A percentile compares a stretch with the other conserved stretches of the same genome.
Evolutionary conservation across 805 yeast species (phyloP).

Genomic region (Candida suzukii): DNA sequence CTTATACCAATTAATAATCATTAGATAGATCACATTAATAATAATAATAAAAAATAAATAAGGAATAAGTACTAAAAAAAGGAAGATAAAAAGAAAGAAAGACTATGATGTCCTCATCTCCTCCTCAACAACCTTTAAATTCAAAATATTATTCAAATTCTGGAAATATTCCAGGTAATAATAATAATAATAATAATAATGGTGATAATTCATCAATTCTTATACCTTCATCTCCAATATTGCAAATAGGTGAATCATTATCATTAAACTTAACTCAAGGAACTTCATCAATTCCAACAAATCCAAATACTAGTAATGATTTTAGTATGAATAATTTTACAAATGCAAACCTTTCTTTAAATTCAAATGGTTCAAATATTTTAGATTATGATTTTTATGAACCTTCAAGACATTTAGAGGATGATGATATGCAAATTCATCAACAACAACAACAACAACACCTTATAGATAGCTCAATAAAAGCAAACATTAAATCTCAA

Average conservation of each 20-base stretch:
- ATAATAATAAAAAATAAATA: no score
- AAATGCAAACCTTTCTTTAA: background rate
- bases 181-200: background rate
- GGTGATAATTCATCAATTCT: background rate
- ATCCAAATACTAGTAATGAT: background rate
- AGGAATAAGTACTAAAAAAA: no score
- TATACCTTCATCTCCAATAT: background rate
- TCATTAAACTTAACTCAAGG: background rate
- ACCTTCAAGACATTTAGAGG: background rate
- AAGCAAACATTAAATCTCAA: background rate
- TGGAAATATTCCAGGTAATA: background rate
- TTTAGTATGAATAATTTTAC: background rate
- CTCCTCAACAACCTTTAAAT: conserved; percentile 17
- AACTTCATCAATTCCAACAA: background rate
- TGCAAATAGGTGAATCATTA: background rate
- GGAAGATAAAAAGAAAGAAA: no score
- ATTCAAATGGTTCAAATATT: background rate
- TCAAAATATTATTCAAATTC: conserved; percentile 3
- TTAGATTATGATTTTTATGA: conserved; percentile 1
- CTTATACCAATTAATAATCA: no score
- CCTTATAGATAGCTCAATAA: background rate
- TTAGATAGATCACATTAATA: no score
- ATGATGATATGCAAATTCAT: background rate
- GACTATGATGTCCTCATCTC: conserved; percentile 29
- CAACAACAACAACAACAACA: background rate